Base-by-base conservation (phyloP, 257 asterid genomes). In the Datura wrightii region DNA sequence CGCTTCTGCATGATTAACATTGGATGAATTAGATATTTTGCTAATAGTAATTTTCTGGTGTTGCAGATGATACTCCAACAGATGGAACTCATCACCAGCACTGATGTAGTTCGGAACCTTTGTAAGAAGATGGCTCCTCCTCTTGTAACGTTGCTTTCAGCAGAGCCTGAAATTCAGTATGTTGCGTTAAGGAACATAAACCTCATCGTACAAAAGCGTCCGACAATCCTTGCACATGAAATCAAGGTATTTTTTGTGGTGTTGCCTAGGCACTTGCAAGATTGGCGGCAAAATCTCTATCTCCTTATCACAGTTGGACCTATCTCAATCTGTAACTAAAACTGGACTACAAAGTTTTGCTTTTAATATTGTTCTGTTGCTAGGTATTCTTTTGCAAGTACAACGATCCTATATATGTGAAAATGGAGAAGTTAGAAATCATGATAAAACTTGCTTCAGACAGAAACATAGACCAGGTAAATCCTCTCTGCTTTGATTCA, bases 41-140 rank as follows among this genome's bases (percentile, higher is more conserved):
- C 46, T 72, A 54, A 70, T 83, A 80, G 58, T 46, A 50, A 79
- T 78, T 65, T 48, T 65, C 86, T 87, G 80, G 50, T 85, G 81
- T 63, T 87, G 84, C 97, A 97, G 99, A 92, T 97, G 99, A 97
- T 97, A 89, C 99, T 97, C 88, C 91, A 94, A 87, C 99, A 97
- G 93, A 97, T 97, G 99, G 99, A 97, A 89, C 92, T 95, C 86
- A 97, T 97, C 80, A 93, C 96, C 82, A 95, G 99, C 94, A 94
- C 99, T 34, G 99, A 97, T 89, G 97, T 95, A 36, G 97, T 97
- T 83, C 94, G 98, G 80, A 95, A 97, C 89, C 98, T 97, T 69
- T 97, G 99, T 92, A 97, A 97, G 94, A 97, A 97, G 91, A 95
- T 97, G 99, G 99, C 98, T 83, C 99, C 99, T 76, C 97, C 99